Base-by-base conservation (phyloP, 2,329 filamentous ascomycete species). In the Sporothrix humicola region DNA sequence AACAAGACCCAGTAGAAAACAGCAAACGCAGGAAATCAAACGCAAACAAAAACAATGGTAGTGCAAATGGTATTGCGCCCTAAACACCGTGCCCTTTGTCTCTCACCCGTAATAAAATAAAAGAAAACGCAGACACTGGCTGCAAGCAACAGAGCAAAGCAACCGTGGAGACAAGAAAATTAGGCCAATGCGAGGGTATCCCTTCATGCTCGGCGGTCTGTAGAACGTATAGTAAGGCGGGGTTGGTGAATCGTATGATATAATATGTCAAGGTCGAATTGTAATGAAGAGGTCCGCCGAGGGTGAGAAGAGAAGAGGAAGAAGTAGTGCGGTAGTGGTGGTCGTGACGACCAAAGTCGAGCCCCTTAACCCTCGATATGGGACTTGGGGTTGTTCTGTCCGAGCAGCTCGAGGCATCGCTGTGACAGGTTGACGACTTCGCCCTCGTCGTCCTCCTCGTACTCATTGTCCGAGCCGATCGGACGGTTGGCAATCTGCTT, bases 341-440 rank as follows among this genome's bases (percentile, higher is more conserved):
- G 6, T 3, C 15, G 52, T 31, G 20, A 26, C 37, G 17, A 8
- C 15, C 4, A 52, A 50, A 20, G 7, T 42, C 23, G 17, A 9
- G 13, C 3, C 7, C 15, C 44, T 85, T 77, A 96, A 56, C 92
- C 93, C 82, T 97, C 94, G 76, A 96, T 93, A 77, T 97, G 91
- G 66, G 91, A 88, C 83, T 95, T 95, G 46, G 92, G 90, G 79
- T 87, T 90, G 78, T 87, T 88, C 81, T 93, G 92, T 69, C 92
- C 93, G 48, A 97, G 84, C 3, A 97, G 87, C 82, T 98, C 95
- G 56, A 98, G 87, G 81, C 94, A 98, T 78, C 94, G 89, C 79
- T 95, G 92, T 31, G 96, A 95, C 77, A 99, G 88, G 77, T 91
- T 94, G 76, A 98, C 93, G 61, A 98, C 95, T 81, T 98, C 95